Conservation (phyloP, 768 basidiomycete genomes). For the Russula virescens region DNA sequence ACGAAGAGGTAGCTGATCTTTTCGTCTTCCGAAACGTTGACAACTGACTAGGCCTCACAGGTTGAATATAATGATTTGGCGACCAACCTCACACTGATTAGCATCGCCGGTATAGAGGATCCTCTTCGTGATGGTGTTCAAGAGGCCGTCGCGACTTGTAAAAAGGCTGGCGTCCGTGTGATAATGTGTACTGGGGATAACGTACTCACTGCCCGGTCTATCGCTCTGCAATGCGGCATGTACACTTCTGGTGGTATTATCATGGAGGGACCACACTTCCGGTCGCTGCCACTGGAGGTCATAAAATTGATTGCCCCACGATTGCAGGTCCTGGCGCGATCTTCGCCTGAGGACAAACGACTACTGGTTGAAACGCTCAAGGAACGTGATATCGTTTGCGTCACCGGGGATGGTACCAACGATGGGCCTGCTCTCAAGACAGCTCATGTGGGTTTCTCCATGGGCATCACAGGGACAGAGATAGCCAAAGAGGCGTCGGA, state of each 20-base stretch:
- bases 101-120: conserved; percentile 93
- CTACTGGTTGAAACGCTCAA: conserved; percentile 86
- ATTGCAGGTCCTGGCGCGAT: conserved; percentile 93
- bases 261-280: conserved; percentile 96
- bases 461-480: conserved; percentile 95
- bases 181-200: conserved; percentile 99
- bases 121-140: conserved; percentile 87
- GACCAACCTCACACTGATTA: conserved; percentile 73
- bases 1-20: conserved; percentile 47
- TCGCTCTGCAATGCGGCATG: conserved; percentile 94
- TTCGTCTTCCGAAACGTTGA: background rate
- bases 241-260: conserved; percentile 90
- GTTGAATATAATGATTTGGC: conserved; percentile 66
- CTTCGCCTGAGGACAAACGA: conserved; percentile 96
- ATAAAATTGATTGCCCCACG: conserved; percentile 82
- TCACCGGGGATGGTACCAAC: conserved; percentile 97
- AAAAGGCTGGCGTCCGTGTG: conserved; percentile 82
- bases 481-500: conserved; percentile 99
- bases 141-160: conserved; percentile 83
- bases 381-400: conserved; percentile 81
- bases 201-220: conserved; percentile 91
- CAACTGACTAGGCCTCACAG: conserved; percentile 31
- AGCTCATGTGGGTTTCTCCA: conserved; percentile 94
- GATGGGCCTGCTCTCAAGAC: conserved; percentile 95
- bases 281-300: conserved; percentile 63